Evolutionary conservation across 2,329 filamentous ascomycete species (phyloP), one percentile per base, ranked within the genome.

Genomic region (Teratosphaeria gauchensis): DNA sequence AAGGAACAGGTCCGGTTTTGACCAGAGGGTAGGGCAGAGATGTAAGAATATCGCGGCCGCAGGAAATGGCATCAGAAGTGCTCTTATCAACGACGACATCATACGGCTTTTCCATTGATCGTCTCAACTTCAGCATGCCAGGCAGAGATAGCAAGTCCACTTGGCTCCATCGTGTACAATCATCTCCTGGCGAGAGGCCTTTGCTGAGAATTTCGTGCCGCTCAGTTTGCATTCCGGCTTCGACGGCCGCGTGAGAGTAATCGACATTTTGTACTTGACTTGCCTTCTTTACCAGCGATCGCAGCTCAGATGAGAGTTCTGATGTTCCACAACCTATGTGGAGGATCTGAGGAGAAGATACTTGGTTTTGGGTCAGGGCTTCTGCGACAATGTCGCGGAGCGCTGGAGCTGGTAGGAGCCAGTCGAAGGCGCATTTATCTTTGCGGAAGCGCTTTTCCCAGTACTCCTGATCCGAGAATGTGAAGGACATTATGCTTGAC

Each of bases 81-180:
- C 61, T 63, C 46, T 66, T 66, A 58, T 66, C 64, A 12, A 65
- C 58, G 1, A 66, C 54, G 9, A 65, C 2, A 31, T 66, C 61
- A 51, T 61, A 66, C 2, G 65, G 55, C 24, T 21, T 16, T 16
- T 48, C 11, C 51, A 2, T 31, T 4, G 14, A 31, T 31, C 3
- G 6, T 16, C 24, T 53, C 51, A 16, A 7, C 9, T 21, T 16
- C 8, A 19, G n/a, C 19, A 21, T 21, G 9, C n/a, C 42, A 6
- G 42, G 5, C 7, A 48, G 42, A 19, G 42, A 48, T 19, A 48
- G 42, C 42, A 48, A 48, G 42, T 48, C 42, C 42, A 48, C n/a
- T n/a, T 48, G 42, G n/a, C n/a, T 21, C 42, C 42, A 48, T 48
- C 42, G 16, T 5, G 42, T 48, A 48, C 42, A 48, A 21, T 48